Conservation (phyloP, 768 basidiomycete genomes). For the Paxillus ammoniavirescens region DNA sequence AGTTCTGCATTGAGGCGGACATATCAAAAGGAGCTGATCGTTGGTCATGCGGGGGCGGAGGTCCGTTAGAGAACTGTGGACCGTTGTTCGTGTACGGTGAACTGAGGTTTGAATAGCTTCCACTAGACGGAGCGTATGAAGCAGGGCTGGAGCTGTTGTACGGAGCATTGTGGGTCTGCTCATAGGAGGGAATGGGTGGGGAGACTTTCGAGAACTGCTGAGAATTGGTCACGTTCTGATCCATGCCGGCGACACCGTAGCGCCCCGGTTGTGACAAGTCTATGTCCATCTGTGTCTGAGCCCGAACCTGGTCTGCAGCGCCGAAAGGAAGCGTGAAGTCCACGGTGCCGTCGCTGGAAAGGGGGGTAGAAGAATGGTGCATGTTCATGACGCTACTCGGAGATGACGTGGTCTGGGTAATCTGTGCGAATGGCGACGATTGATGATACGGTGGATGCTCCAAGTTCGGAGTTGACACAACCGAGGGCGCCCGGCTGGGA, state of each 20-base stretch:
- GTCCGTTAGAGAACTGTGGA: slow-evolving; percentile 8
- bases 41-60: slow-evolving; percentile 22
- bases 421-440: slow-evolving; percentile 9
- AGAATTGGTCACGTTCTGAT: slow-evolving; percentile 5
- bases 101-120: slow-evolving; percentile 22
- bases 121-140: slow-evolving; percentile 23
- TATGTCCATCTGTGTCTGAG: slow-evolving; percentile 11
- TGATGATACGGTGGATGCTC: slow-evolving; percentile 15
- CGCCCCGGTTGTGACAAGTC: slow-evolving; percentile 15
- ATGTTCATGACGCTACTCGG: not conserved
- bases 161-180: slow-evolving; percentile 21
- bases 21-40: slow-evolving; percentile 20
- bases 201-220: slow-evolving; percentile 11
- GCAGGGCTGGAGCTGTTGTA: slow-evolving; percentile 22
- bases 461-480: slow-evolving; percentile 9
- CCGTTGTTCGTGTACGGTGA: slow-evolving; percentile 26
- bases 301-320: slow-evolving; percentile 15
- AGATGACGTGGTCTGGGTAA: slow-evolving; percentile 5
- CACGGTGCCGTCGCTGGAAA: slow-evolving; percentile 9
- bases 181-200: slow-evolving; percentile 10
- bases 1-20: slow-evolving; percentile 13
- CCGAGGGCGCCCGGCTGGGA: slow-evolving; percentile 8
- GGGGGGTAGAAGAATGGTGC: slow-evolving; percentile 5
- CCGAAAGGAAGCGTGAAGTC: slow-evolving; percentile 26
- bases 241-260: slow-evolving; percentile 16